Percentiles rank a stretch among this genome's conserved stretches.
These are phyloP conservation scores for Picochlorum sp. DNA, from an alignment of 139 green algal genomes.

Conservation along the genomic window DNA sequence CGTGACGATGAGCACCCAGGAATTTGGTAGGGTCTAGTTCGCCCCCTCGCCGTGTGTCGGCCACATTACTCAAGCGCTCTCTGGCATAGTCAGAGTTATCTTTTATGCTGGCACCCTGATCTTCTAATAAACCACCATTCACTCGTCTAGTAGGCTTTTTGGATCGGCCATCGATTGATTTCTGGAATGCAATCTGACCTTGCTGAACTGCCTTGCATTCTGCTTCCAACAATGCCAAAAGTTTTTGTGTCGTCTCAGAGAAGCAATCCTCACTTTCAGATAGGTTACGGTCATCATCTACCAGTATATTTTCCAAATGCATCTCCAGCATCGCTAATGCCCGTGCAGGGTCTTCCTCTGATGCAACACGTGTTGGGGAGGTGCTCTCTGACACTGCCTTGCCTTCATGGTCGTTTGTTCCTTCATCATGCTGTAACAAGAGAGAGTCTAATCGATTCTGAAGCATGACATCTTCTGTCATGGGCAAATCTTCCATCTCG, in stretches of 20 bases:
- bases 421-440: no score
- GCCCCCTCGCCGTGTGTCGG: slow-evolving; percentile 28
- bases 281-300: not conserved
- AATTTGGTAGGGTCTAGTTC: slow-evolving; percentile 52
- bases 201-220: slow-evolving; percentile 44
- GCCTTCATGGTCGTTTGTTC: no score
- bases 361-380: not conserved
- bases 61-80: slow-evolving; percentile 34
- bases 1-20: slow-evolving; percentile 50
- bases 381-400: not conserved
- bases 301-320: slow-evolving; percentile 15
- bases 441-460: no score
- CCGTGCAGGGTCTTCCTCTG: slow-evolving; percentile 9
- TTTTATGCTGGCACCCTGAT: not conserved
- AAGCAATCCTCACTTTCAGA: not conserved
- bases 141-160: not conserved
- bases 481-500: not conserved
- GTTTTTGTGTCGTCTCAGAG: slow-evolving; percentile 15
- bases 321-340: slow-evolving; percentile 44
- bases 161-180: not conserved
- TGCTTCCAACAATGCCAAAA: slow-evolving; percentile 42
- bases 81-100: slow-evolving; percentile 17
- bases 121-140: slow-evolving; percentile 10
- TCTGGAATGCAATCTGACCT: not conserved
- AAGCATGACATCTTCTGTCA: not conserved